Conservation (phyloP, 768 basidiomycete genomes). For the Podaxis carcinomalis region DNA sequence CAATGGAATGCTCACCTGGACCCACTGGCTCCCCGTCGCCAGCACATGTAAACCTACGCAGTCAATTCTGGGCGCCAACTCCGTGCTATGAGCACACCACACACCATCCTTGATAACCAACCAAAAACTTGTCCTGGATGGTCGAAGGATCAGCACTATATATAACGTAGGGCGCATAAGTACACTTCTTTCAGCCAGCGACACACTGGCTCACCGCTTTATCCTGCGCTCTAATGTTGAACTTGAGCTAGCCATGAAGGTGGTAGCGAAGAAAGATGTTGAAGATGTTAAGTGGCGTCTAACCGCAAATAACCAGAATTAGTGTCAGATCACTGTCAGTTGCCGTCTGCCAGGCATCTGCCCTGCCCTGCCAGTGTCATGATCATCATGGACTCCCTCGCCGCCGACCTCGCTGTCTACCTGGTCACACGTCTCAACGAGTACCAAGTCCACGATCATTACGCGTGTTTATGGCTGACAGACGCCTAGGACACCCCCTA, state of each 20-base stretch:
- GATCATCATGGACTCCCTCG: conserved; percentile 20
- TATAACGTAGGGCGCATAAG: not conserved
- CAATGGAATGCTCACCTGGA: conserved; percentile 36
- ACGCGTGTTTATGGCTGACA: conserved; percentile 3
- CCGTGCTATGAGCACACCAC: conserved; percentile 15
- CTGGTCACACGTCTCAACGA: conserved; percentile 25
- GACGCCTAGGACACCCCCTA: conserved; percentile 26
- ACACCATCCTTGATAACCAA: conserved; percentile 87
- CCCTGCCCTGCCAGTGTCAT: not conserved
- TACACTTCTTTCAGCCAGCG: too few species aligned
- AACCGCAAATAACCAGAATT: conserved; percentile 10
- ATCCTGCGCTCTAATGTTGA: conserved; percentile 28
- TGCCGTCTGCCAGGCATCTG: not conserved
- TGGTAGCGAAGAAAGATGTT: conserved; percentile 1
- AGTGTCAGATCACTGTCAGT: not conserved
- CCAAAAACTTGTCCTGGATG: conserved; percentile 80
- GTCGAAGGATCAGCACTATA: conserved; percentile 63
- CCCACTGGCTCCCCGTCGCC: conserved; percentile 67
- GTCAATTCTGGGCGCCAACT: not conserved
- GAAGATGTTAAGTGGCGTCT: conserved; percentile 7
- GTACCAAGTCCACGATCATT: conserved; percentile 25
- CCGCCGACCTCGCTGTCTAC: conserved; percentile 19
- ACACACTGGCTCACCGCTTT: conserved; percentile 32
- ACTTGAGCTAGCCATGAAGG: conserved; percentile 24
- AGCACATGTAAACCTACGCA: conserved; percentile 62